Conservation (phyloP, 768 basidiomycete species). For the Pholiota microspora region DNA sequence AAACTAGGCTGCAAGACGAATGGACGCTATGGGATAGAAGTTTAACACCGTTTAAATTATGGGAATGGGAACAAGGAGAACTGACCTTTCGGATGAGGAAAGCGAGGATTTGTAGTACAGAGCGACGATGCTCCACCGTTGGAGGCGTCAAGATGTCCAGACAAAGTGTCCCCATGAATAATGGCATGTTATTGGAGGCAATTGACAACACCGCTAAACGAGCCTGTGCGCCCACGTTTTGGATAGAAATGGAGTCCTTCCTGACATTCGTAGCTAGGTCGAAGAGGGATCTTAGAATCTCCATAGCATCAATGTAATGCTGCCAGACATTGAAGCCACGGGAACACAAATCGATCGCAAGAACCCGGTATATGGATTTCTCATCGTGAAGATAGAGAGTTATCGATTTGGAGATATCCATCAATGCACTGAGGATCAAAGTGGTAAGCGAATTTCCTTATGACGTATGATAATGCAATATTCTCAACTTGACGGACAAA, state of each 20-base stretch:
- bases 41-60: too few species aligned
- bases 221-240: slow-evolving; percentile 76
- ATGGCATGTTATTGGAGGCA: slow-evolving; percentile 74
- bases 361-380: slow-evolving; percentile 56
- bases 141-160: slow-evolving; percentile 84
- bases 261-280: slow-evolving; percentile 68
- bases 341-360: slow-evolving; percentile 88
- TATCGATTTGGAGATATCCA: slow-evolving; percentile 84
- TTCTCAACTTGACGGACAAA: slow-evolving; percentile 63
- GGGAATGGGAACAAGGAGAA: background rate
- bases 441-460: slow-evolving; percentile 2
- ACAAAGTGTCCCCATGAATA: slow-evolving; percentile 93
- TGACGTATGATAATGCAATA: background rate
- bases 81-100: slow-evolving; percentile 87
- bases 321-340: slow-evolving; percentile 95
- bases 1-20: slow-evolving; percentile 81
- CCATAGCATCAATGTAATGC: slow-evolving; percentile 87
- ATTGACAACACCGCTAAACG: slow-evolving; percentile 83
- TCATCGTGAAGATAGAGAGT: slow-evolving; percentile 75
- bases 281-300: slow-evolving; percentile 83
- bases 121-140: slow-evolving; percentile 74
- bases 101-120: slow-evolving; percentile 90
- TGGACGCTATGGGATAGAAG: too few species aligned
- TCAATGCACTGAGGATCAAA: slow-evolving; percentile 55
- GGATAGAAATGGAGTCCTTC: slow-evolving; percentile 66